Evolutionary conservation across 305 asterid genomes (phyloP), one percentile per base, ranked within the genome.

Genomic region (Solanum chacoense): DNA sequence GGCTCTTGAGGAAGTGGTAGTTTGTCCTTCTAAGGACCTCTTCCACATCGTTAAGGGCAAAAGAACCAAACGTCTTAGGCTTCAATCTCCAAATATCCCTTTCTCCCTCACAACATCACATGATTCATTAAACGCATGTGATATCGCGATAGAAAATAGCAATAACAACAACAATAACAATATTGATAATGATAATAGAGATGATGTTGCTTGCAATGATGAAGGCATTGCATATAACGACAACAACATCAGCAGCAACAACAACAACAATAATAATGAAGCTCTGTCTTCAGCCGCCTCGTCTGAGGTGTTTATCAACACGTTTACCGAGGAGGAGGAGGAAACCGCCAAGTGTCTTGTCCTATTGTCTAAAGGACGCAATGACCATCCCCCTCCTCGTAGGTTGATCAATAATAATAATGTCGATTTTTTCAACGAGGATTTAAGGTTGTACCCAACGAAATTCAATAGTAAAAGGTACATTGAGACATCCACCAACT

Each of bases 41-140:
- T 84, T 84, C 91, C 91, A 91, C 90, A 88, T 95, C 32, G 96
- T 96, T 18, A 97, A 96, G 88, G 98, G 98, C 90, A 95, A 95
- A 80, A 93, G 98, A 88, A 95, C 98, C 78, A 96, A 95, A 85
- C 88, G 98, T 63, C 93, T 89, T 50, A 91, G 96, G 79, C 94
- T 92, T 22, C 93, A 92, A 75, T 96, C 98, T 8, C 98, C 97
- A 1, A n/a, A 11, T 24, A 88, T 91, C 88, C 93, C 94, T 90
- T 93, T 96, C 92, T 88, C 96, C 45, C 4, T 80, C 65, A 28
- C 85, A 13, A 12, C 85, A 40, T 38, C 92, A 20, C 75, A 88
- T 14, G 85, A 86, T 90, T 91, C 90, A 40, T 88, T 92, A 7
- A 87, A 31, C 85, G 88, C 86, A 63, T 90, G 59, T 5, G 87